Evolutionary conservation across 2,329 filamentous ascomycete species (phyloP), one percentile per base, ranked within the genome.

Genomic region (Sarocladium strictum): DNA sequence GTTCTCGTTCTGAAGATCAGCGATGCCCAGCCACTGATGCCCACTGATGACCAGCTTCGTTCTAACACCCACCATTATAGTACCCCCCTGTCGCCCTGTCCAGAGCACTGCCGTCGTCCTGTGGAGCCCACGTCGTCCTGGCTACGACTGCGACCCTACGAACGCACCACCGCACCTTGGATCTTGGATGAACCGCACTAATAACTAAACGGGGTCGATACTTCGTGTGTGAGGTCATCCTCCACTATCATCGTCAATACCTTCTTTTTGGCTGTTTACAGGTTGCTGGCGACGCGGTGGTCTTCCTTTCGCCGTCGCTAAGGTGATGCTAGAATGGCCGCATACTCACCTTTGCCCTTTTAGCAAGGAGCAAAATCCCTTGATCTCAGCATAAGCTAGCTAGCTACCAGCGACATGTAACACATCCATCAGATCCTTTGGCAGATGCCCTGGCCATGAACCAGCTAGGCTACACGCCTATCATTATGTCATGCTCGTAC

Each of bases 21-120:
- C 35, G 35, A 38, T 23, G 17, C 40, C 17, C 7, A 23, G 40
- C n/a, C 40, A 12, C 6, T 35, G 15, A 35, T 51, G 27, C 47
- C 33, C 17, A 10, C 14, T 17, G n/a, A 32, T 6, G 17, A 26
- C 47, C 17, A n/a, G 47, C 35, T 51, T 51, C 43, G 24, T 35
- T 29, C 29, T 29, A 26, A 29, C 27, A n/a, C 19, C 7, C 21
- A 14, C 43, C 7, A 26, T 3, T 3, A 32, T 12, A 6, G 29
- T 6, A 32, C 26, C 15, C 47, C 47, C 47, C 47, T 51, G 47
- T 51, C 47, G 47, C 47, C 17, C 17, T 51, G n/a, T 35, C 35
- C 47, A 26, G 47, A 35, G 26, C 43, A 49, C 43, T 49, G 26
- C 43, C 43, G 43, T 49, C 23, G 7, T 11, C n/a, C 23, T 10